These are phyloP conservation scores for Dioscorea zingiberensis DNA, from an alignment of 106 monocot species.

Conservation along the genomic window DNA sequence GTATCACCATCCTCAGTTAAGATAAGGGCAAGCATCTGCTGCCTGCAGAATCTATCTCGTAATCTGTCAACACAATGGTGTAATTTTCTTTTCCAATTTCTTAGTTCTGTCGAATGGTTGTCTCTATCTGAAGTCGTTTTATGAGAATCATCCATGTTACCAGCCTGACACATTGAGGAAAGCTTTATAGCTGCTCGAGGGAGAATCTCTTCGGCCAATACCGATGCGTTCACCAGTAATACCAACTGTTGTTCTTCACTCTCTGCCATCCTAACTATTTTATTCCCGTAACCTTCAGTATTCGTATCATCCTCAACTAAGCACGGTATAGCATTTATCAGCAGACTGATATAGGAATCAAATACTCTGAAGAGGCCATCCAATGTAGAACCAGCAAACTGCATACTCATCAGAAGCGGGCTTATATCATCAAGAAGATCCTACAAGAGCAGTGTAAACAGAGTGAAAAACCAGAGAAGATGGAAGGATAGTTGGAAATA, in stretches of 20 bases:
- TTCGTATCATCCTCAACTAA: slow-evolving; percentile 81
- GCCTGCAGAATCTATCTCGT: slow-evolving; percentile 78
- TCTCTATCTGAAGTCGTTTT: slow-evolving; percentile 49
- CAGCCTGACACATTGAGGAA: slow-evolving; percentile 40
- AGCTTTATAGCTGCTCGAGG: slow-evolving; percentile 87
- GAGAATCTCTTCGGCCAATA: slow-evolving; percentile 83
- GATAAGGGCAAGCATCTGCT: slow-evolving; percentile 96
- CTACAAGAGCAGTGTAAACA: slow-evolving; percentile 32
- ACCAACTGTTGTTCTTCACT: slow-evolving; percentile 84
- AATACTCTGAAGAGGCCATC: slow-evolving; percentile 81
- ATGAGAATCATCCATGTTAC: slow-evolving; percentile 53
- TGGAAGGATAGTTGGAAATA: background rate
- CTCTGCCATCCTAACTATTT: slow-evolving; percentile 83
- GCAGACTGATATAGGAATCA: slow-evolving; percentile 67
- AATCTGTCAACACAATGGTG: slow-evolving; percentile 70
- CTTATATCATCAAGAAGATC: slow-evolving; percentile 96
- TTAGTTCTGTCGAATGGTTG: slow-evolving; percentile 67
- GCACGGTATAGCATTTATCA: slow-evolving; percentile 83
- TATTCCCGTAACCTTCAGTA: slow-evolving; percentile 63
- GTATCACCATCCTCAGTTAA: slow-evolving; percentile 88
- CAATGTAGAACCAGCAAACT: slow-evolving; percentile 73
- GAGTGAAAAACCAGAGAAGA: background rate
- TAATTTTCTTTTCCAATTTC: slow-evolving; percentile 92
- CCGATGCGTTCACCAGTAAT: slow-evolving; percentile 89
- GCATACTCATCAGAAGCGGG: slow-evolving; percentile 79